Percentiles rank a stretch among this genome's conserved stretches.
phyloP scores from a whole-genome alignment of 768 basidiomycete species.

The Pleurotus sapidus region DNA sequence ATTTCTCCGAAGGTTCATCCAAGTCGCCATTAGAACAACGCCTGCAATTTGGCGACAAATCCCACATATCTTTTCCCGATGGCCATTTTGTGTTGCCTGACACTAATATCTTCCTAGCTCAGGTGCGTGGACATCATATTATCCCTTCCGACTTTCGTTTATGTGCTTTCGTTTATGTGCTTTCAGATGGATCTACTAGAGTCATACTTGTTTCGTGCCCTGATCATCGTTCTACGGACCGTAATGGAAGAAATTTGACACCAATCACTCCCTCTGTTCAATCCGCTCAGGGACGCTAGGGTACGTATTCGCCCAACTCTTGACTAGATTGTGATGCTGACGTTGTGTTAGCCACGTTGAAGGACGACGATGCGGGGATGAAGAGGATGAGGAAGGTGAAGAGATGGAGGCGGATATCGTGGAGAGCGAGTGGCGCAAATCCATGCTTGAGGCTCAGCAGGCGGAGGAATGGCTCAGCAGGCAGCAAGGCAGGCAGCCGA shows the following conservation, averaged over 20 bases:
- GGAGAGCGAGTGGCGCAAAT: conserved; percentile 31
- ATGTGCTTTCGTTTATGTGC: too few species aligned
- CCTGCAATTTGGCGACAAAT: conserved; percentile 53
- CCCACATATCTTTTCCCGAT: conserved; percentile 53
- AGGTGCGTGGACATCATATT: conserved; percentile 46
- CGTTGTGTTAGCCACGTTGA: conserved; percentile 60
- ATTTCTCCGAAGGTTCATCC: background rate
- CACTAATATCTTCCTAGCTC: conserved; percentile 92
- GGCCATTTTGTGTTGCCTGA: conserved; percentile 90
- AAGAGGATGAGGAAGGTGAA: conserved; percentile 48
- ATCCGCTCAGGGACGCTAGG: conserved; percentile 89
- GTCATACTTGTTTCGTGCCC: conserved; percentile 67
- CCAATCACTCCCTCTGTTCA: conserved; percentile 88
- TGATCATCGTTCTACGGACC: conserved; percentile 91
- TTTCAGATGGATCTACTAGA: conserved; percentile 91
- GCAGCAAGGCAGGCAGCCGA: conserved; percentile 74
- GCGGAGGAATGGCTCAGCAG: conserved; percentile 26
- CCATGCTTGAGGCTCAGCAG: conserved; percentile 38
- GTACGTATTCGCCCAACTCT: conserved; percentile 35
- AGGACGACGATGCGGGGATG: conserved; percentile 87
- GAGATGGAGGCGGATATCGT: conserved; percentile 12
- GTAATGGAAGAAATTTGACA: conserved; percentile 97
- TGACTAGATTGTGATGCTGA: conserved; percentile 18
- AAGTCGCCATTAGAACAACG: conserved; percentile 48
- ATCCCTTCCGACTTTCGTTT: too few species aligned